These are phyloP conservation scores for Craspedostauros australis DNA, from an alignment of 108 stramenopile species.

Conservation along the genomic window DNA sequence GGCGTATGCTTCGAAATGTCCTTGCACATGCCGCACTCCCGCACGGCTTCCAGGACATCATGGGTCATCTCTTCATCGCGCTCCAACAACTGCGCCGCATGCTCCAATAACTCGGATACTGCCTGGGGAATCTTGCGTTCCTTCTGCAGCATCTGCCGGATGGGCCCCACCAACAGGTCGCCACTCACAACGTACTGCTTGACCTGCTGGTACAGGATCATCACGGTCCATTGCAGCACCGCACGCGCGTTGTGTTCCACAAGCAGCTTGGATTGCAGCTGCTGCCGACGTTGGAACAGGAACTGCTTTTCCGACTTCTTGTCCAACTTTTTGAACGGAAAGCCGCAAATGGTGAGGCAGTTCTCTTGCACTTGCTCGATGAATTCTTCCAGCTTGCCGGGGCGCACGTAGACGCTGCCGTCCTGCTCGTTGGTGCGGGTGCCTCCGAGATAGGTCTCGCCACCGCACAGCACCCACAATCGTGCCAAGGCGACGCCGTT, in stretches of 20 bases:
- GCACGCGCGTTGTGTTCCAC: slow-evolving; percentile 1
- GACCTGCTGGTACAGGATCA: slow-evolving; percentile 38
- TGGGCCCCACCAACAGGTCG: slow-evolving; percentile 13
- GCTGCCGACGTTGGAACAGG: slow-evolving; percentile 22
- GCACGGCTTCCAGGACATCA: slow-evolving; percentile 12
- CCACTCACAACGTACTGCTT: slow-evolving; percentile 26
- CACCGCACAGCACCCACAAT: slow-evolving; percentile 27
- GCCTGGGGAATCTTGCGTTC: slow-evolving; percentile 31
- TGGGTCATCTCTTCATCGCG: neutral
- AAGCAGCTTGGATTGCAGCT: slow-evolving; percentile 10
- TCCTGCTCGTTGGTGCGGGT: neutral
- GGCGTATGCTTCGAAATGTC: slow-evolving; percentile 34
- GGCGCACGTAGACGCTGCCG: slow-evolving; percentile 2
- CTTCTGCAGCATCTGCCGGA: slow-evolving; percentile 19
- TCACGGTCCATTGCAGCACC: slow-evolving; percentile 33
- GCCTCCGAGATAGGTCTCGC: slow-evolving; percentile 20
- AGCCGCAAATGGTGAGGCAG: slow-evolving; percentile 29
- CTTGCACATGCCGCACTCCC: slow-evolving; percentile 20
- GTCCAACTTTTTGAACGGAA: slow-evolving; percentile 44
- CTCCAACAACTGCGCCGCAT: slow-evolving; percentile 5
- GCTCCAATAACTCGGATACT: slow-evolving; percentile 12
- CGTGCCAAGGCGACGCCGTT: slow-evolving; percentile 26
- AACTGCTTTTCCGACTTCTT: slow-evolving; percentile 43
- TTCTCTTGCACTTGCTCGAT: slow-evolving; percentile 25
- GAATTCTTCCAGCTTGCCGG: slow-evolving; percentile 28